Conservation (phyloP, 345 rosid genomes). For the Triadica sebifera region DNA sequence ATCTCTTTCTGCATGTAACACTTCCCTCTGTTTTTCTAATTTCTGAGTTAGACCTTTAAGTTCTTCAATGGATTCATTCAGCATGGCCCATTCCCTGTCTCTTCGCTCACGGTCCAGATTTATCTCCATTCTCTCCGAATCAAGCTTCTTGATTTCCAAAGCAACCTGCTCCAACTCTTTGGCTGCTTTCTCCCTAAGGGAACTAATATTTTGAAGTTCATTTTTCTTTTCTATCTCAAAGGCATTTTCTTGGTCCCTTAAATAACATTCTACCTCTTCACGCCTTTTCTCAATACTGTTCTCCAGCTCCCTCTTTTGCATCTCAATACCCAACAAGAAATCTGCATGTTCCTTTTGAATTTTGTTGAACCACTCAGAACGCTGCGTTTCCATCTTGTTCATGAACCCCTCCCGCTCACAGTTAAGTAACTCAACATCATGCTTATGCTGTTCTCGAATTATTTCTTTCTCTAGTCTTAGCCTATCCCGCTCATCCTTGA, state of each 20-base stretch:
- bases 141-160: constrained; percentile 72
- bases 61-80: constrained; percentile 73
- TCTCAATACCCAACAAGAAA: constrained; percentile 73
- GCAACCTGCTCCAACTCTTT: constrained; percentile 71
- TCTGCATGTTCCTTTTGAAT: constrained; percentile 82
- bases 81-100: constrained; percentile 74
- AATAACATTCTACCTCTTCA: constrained; percentile 72
- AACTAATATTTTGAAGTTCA: constrained; percentile 56
- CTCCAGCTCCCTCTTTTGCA: constrained; percentile 80
- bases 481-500: constrained; percentile 78
- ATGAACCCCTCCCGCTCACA: constrained; percentile 79
- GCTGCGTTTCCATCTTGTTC: constrained; percentile 74
- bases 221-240: constrained; percentile 78
- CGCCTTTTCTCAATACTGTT: constrained; percentile 65
- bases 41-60: constrained; percentile 73
- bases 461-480: constrained; percentile 69
- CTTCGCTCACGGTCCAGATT: constrained; percentile 76
- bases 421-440: constrained; percentile 59
- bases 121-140: constrained; percentile 71
- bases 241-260: constrained; percentile 68
- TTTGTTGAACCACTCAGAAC: constrained; percentile 78
- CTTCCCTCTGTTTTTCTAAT: constrained; percentile 74
- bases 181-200: constrained; percentile 60
- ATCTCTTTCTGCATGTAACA: constrained; percentile 70
- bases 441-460: constrained; percentile 59